A percentile compares a stretch with the other conserved stretches of the same genome.
These are phyloP conservation scores for Leptomonas pyrrhocoris DNA, from an alignment of 208 protist genomes.

Conservation along the genomic window DNA sequence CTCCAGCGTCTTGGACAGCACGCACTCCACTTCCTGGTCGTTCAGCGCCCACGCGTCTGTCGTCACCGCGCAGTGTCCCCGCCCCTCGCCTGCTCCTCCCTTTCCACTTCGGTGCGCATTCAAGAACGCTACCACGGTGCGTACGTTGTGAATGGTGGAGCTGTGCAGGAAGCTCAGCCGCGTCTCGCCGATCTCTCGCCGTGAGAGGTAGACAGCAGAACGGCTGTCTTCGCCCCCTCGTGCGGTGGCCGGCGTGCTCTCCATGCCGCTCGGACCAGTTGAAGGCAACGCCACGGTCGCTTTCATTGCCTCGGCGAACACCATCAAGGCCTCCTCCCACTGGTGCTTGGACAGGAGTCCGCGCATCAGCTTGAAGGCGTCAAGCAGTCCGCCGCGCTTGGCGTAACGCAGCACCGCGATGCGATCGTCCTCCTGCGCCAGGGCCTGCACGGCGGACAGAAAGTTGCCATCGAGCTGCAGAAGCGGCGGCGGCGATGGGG, in stretches of 20 bases:
- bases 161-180: constrained; percentile 48
- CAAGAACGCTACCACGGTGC: constrained; percentile 27
- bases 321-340: constrained; percentile 44
- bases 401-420: constrained; percentile 35
- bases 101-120: constrained; percentile 19
- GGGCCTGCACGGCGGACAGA: constrained; percentile 47
- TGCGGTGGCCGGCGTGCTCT: not conserved
- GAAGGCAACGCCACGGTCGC: not conserved
- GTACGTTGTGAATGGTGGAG: constrained; percentile 29
- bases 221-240: not conserved
- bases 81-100: not conserved
- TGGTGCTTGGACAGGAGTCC: constrained; percentile 47
- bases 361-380: constrained; percentile 57
- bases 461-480: constrained; percentile 63
- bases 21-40: constrained; percentile 54
- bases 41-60: constrained; percentile 31
- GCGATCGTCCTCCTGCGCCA: constrained; percentile 32
- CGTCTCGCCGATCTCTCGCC: constrained; percentile 41
- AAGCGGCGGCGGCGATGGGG: constrained; percentile 24
- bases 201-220: constrained; percentile 13
- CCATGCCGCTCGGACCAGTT: not conserved
- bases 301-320: constrained; percentile 41
- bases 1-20: constrained; percentile 51
- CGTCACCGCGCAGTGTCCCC: not conserved
- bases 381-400: constrained; percentile 32